A percentile compares a stretch with the other conserved stretches of the same genome.
These are phyloP conservation scores for Phlebopus sp. DNA, from an alignment of 1,284 basidiomycete species.

Conservation along the genomic window DNA sequence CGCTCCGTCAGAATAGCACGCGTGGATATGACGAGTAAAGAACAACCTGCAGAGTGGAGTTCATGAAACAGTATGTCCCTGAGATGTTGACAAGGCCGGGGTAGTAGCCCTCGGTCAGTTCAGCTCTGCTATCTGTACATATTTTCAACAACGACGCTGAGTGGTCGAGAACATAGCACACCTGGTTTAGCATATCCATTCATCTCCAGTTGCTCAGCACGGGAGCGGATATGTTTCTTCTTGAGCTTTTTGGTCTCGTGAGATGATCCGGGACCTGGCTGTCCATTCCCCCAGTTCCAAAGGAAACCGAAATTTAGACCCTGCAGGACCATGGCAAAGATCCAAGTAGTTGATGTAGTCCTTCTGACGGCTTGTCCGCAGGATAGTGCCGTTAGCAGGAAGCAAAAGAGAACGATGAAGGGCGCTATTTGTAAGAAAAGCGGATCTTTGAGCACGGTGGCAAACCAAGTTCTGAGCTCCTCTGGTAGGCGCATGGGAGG, in stretches of 20 bases:
- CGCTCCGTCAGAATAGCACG: slow-evolving; percentile 11
- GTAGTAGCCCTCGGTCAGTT: slow-evolving; percentile 53
- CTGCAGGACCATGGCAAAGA: slow-evolving; percentile 55
- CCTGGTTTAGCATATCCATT: slow-evolving; percentile 35
- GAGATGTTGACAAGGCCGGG: slow-evolving; percentile 90
- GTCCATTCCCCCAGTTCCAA: slow-evolving; percentile 53
- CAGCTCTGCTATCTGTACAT: slow-evolving; percentile 22
- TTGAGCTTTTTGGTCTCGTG: slow-evolving; percentile 43
- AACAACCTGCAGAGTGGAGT: slow-evolving; percentile 84
- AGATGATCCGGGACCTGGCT: slow-evolving; percentile 27
- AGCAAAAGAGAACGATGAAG: slow-evolving; percentile 48
- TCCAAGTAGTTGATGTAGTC: slow-evolving; percentile 22
- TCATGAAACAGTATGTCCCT: slow-evolving; percentile 95
- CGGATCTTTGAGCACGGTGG: slow-evolving; percentile 22
- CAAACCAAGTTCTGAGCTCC: slow-evolving; percentile 27
- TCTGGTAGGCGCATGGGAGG: slow-evolving; percentile 34
- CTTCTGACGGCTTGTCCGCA: slow-evolving; percentile 33
- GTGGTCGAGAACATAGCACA: slow-evolving; percentile 9
- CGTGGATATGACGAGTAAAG: neutral
- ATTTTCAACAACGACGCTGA: slow-evolving; percentile 2
- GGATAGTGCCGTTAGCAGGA: slow-evolving; percentile 50
- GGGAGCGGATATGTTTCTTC: slow-evolving; percentile 49
- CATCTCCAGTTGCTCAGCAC: slow-evolving; percentile 52
- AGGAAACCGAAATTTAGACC: slow-evolving; percentile 48
- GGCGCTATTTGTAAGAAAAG: slow-evolving; percentile 54